Base-by-base conservation (phyloP, 768 basidiomycete genomes). In the Hericium coralloides region DNA sequence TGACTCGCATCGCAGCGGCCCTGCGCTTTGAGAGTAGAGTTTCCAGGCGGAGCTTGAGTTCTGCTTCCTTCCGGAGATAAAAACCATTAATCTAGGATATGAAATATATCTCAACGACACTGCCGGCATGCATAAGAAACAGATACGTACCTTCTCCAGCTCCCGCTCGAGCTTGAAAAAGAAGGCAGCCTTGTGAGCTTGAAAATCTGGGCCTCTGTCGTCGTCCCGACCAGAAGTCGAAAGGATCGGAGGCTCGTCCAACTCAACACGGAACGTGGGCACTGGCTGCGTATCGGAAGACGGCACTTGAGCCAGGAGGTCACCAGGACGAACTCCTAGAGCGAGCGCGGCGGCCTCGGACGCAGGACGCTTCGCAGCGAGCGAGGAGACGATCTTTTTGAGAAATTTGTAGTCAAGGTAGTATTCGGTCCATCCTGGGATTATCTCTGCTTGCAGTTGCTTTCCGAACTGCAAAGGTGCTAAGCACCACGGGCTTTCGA, bases 81-180 rank as follows among this genome's bases (percentile, higher is more conserved):
- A 99, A 98, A 5, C 85, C 82, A 72, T 99, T 98, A 75, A 99
- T 98, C 95, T 99, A 55, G 15, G 15, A 31, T 31, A 31, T 20
- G 51, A 25, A 39, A 48, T 52, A 54, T 58, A 56, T 59, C 57
- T 56, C 38, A 22, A 39, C 53, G 12, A 43, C 36, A 22, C 26
- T 38, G 39, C 20, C 31, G 43, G 53, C 41, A 15, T 2, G 23
- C 20, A 41, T 31, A 53, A 26, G 20, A 49, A 26, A 43, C 50
- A 43, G 54, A 37, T 38, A 62, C 76, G 61, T 63, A 89, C 95
- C 84, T 98, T 99, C 73, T 98, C 97, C 20, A 98, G 76, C 70
- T 99, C 97, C 20, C 95, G 82, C 69, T 98, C 95, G 0, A 99
- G 81, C 69, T 95, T 98, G 80, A 97, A 98, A 77, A 99, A 98